These are phyloP conservation scores for Phytophthora sojae DNA, from an alignment of 352 stramenopile species.

Conservation along the genomic window DNA sequence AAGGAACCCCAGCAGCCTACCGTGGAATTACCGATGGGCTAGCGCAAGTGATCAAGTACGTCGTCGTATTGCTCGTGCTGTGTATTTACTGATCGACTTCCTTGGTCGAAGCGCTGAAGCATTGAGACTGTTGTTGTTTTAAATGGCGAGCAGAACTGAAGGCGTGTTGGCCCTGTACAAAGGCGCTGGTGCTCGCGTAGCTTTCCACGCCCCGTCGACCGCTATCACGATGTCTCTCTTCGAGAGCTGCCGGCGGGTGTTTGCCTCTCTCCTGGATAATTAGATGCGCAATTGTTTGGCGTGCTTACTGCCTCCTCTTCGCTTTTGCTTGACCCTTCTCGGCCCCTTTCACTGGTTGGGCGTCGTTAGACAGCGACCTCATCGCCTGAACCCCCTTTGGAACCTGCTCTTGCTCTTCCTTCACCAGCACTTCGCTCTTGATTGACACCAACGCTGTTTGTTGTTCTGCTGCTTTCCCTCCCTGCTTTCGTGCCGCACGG, in stretches of 20 bases:
- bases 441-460: conserved; percentile 27
- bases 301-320: conserved; percentile 21
- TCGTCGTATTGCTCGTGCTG: not conserved
- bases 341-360: conserved; percentile 33
- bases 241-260: conserved; percentile 87
- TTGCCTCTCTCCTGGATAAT: conserved; percentile 54
- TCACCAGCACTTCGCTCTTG: conserved; percentile 37
- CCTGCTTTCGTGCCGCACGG: not conserved
- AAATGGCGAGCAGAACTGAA: conserved; percentile 59
- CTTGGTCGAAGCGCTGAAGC: not conserved
- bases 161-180: conserved; percentile 94
- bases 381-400: conserved; percentile 33
- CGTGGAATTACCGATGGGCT: conserved; percentile 90
- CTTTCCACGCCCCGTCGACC: conserved; percentile 96
- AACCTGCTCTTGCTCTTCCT: conserved; percentile 41
- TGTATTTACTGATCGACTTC: conserved; percentile 2
- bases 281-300: conserved; percentile 12
- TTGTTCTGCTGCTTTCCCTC: conserved; percentile 11
- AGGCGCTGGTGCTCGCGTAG: conserved; percentile 93
- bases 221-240: conserved; percentile 98
- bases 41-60: conserved; percentile 71
- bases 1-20: conserved; percentile 48
- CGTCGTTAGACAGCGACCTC: conserved; percentile 37
- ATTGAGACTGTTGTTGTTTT: conserved; percentile 10
- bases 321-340: conserved; percentile 7